Conservation (phyloP, 2,329 filamentous ascomycete species). For the Dactylellina drechsleri region DNA sequence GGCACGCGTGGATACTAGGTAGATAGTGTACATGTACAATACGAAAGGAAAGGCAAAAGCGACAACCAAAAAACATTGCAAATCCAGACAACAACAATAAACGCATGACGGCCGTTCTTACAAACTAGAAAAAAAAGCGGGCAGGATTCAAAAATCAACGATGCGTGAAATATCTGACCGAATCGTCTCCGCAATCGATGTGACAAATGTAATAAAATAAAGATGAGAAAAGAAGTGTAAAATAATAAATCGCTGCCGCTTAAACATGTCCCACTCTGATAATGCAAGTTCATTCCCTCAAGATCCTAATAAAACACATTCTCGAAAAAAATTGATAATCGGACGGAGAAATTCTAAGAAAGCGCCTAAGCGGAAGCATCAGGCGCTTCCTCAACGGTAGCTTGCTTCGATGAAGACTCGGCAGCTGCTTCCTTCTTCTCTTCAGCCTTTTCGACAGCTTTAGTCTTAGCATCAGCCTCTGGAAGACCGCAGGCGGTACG, state of each 20-base stretch:
- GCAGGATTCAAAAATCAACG: too few species aligned
- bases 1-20: background rate
- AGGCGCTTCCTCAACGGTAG: conserved; percentile 49
- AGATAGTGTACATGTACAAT: conserved; percentile 8
- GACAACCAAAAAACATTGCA: background rate
- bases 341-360: background rate
- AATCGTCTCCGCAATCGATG: too few species aligned
- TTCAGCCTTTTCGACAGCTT: conserved; percentile 27
- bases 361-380: conserved; percentile 40
- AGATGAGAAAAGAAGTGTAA: background rate
- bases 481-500: conserved; percentile 55
- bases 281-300: conserved; percentile 36
- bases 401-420: conserved; percentile 41
- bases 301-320: conserved; percentile 44
- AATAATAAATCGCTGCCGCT: conserved; percentile 25
- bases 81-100: background rate
- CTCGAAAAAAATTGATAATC: conserved; percentile 21
- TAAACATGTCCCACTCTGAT: conserved; percentile 29
- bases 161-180: too few species aligned
- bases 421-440: conserved; percentile 36
- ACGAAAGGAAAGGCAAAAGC: background rate
- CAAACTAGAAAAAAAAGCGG: too few species aligned
- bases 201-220: background rate
- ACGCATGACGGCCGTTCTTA: background rate
- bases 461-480: conserved; percentile 30